Base-by-base conservation (phyloP, 495 filamentous ascomycete genomes). In the Xylaria venustula region DNA sequence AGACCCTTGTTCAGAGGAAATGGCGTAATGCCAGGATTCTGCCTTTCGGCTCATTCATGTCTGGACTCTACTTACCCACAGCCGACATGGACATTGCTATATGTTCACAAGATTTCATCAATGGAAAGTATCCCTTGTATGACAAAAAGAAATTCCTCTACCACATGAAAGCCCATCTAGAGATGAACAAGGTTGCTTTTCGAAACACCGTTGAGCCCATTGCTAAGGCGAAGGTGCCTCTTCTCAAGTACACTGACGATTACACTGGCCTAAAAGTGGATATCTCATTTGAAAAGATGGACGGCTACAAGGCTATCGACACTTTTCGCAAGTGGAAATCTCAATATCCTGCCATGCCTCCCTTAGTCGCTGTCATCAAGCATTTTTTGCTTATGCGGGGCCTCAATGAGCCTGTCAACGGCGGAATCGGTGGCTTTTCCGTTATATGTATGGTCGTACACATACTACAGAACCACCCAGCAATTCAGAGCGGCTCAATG, bases 361-460 rank as follows among this genome's bases (percentile, higher is more conserved):
- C 88, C 37, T 73, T 98, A 20, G 88, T 94, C 12, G 85, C 90
- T 0, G 62, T 98, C 23, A 85, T 98, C 74, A 98, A 98, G 73
- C 95, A 98, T 54, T 92, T 95, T 57, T 77, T 98, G 19, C 77
- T 88, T 17, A 93, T 98, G 84, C 84, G 92, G 42, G 90, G 87
- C 1, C 79, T 97, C 36, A 96, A 97, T 62, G 94, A 98, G 70
- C 91, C 95, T 2, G 86, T 87, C 19, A 87, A 83, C 44, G 95
- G 95, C 57, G 95, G 95, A 0, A 81, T 98, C n/a, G 95, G 94
- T 34, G 93, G 93, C 1, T 97, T 98, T 67, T 89, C 92, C 1
- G 88, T 96, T 53, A 96, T 89, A 41, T 98, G 95, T 75, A 81
- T 98, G 42, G 90, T 97, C n/a, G 87, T 91, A 51, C 91, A 87